Evolutionary conservation across 202 grass and related monocot genomes (phyloP).

Genomic region (Sporobolus alterniflorus): DNA sequence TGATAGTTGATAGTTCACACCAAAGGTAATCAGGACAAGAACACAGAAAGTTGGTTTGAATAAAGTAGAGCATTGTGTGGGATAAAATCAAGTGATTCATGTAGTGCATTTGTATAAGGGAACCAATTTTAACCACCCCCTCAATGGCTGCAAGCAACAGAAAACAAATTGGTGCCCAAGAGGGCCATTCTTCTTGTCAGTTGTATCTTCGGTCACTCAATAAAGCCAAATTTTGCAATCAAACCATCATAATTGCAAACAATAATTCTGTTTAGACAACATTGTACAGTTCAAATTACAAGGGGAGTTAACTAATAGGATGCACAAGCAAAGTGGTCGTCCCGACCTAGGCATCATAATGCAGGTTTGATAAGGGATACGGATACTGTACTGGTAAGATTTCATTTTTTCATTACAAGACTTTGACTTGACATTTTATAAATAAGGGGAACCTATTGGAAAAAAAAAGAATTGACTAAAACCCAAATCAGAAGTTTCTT

Average conservation of each 20-base stretch:
- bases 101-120: too few relatives aligned
- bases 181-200: background rate
- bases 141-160: too few relatives aligned
- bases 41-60: too few relatives aligned
- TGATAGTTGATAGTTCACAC: too few relatives aligned
- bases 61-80: too few relatives aligned
- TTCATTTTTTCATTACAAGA: background rate
- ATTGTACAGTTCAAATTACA: background rate
- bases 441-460: background rate
- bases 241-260: conserved; percentile 15
- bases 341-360: conserved; percentile 62
- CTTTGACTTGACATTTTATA: background rate
- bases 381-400: background rate
- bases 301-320: background rate
- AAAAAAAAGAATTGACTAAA: conserved; percentile 2
- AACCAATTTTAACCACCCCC: too few relatives aligned
- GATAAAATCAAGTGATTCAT: too few relatives aligned
- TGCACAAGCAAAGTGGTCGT: conserved; percentile 62
- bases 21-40: too few relatives aligned
- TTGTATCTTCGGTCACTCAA: conserved; percentile 6
- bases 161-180: too few relatives aligned
- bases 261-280: conserved; percentile 24
- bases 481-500: background rate
- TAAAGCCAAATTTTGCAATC: conserved; percentile 20
- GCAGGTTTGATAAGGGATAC: background rate